Conservation (phyloP, 2,329 filamentous ascomycete species). For the Arthrocladium fulminans region DNA sequence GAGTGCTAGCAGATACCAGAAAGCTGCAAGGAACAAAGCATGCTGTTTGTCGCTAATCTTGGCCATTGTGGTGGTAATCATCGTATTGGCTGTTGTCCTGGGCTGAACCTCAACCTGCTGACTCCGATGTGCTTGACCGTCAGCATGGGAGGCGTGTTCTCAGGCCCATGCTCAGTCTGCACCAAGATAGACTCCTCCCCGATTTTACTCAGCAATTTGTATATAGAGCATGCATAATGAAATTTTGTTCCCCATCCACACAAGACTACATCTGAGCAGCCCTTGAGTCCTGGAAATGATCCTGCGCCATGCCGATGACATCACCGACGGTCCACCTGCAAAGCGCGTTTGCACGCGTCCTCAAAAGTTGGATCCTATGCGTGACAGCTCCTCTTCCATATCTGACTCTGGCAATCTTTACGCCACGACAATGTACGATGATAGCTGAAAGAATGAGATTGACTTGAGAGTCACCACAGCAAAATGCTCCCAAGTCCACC, state of each 20-base stretch:
- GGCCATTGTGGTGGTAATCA: slow-evolving; percentile 77
- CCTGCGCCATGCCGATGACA: background rate
- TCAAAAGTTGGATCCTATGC: background rate
- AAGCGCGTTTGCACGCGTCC: background rate
- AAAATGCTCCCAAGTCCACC: slow-evolving; percentile 2
- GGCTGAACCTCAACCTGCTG: slow-evolving; percentile 42
- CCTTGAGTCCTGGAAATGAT: background rate
- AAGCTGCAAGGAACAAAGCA: slow-evolving; percentile 86
- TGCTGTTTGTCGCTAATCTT: slow-evolving; percentile 86
- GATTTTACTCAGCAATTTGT: background rate
- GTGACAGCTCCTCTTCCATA: too few relatives aligned
- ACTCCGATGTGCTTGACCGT: too few relatives aligned
- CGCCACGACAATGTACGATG: background rate
- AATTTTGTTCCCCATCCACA: too few relatives aligned
- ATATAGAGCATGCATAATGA: slow-evolving; percentile 1
- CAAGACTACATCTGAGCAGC: too few relatives aligned
- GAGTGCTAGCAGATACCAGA: slow-evolving; percentile 84
- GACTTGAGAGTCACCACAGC: background rate
- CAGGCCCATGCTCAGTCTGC: too few relatives aligned
- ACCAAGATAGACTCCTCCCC: too few relatives aligned
- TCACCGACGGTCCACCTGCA: background rate
- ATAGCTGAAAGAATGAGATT: background rate
- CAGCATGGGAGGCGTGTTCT: too few relatives aligned
- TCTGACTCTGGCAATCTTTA: too few relatives aligned
- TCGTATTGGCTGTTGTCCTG: slow-evolving; percentile 76